These are phyloP conservation scores for Tuber umbilicatum DNA, from an alignment of 495 filamentous ascomycete species.

Conservation along the genomic window DNA sequence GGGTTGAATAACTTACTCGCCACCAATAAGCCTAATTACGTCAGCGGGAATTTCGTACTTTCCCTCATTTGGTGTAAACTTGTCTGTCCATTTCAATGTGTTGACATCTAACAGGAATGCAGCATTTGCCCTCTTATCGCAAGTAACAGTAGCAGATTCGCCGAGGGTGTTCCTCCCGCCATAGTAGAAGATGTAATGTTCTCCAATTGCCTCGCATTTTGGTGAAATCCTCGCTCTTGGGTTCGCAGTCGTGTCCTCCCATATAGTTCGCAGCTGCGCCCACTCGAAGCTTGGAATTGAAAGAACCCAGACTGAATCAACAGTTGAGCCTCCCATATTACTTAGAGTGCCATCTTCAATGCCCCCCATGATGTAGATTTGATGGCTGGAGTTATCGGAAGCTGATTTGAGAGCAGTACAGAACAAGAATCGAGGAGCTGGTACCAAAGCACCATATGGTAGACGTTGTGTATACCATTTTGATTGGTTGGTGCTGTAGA, in stretches of 20 bases:
- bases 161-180: slow-evolving; percentile 11
- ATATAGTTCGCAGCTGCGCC: not conserved
- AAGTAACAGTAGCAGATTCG: not conserved
- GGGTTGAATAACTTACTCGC: not conserved
- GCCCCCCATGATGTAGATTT: slow-evolving; percentile 15
- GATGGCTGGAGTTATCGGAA: slow-evolving; percentile 15
- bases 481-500: slow-evolving; percentile 15
- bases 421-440: slow-evolving; percentile 9
- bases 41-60: not conserved
- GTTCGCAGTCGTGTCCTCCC: not conserved
- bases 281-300: slow-evolving; percentile 15
- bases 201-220: slow-evolving; percentile 9
- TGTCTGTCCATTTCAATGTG: slow-evolving; percentile 8
- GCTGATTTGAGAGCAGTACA: slow-evolving; percentile 7
- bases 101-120: slow-evolving; percentile 17
- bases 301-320: slow-evolving; percentile 13
- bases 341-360: not conserved
- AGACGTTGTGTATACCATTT: slow-evolving; percentile 18
- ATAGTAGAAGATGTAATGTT: slow-evolving; percentile 17
- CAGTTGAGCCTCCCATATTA: not conserved
- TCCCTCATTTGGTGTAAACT: slow-evolving; percentile 2
- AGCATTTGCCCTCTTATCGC: slow-evolving; percentile 8
- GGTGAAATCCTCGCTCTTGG: not conserved
- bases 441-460: not conserved
- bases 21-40: not conserved